A percentile compares a stretch with the other conserved stretches of the same genome.
phyloP scores from a whole-genome alignment of 2,329 filamentous ascomycete species.

The Fusarium bulbicola region DNA sequence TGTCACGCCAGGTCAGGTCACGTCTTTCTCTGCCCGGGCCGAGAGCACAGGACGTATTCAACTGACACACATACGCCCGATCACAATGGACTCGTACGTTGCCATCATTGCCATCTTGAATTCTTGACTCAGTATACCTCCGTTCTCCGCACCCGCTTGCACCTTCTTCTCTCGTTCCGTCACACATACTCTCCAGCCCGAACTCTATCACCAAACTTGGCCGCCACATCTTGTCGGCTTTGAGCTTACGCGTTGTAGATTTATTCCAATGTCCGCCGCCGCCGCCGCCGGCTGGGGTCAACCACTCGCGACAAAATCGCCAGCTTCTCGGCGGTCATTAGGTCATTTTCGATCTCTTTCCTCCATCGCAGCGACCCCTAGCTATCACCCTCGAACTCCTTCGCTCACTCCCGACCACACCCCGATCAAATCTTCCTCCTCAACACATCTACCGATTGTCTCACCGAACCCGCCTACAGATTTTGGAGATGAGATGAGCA shows the following conservation, averaged over 20 bases:
- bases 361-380: slow-evolving; percentile 57
- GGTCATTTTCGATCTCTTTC: slow-evolving; percentile 65
- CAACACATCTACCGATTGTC: slow-evolving; percentile 48
- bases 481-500: slow-evolving; percentile 71
- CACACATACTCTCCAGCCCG: slow-evolving; percentile 1
- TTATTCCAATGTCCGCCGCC: slow-evolving; percentile 55
- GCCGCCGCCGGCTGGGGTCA: slow-evolving; percentile 62
- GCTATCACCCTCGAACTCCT: slow-evolving; percentile 50
- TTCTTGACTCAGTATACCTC: slow-evolving; percentile 25
- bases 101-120: slow-evolving; percentile 19
- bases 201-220: slow-evolving; percentile 27
- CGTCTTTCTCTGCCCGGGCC: slow-evolving; percentile 37
- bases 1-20: slow-evolving; percentile 39
- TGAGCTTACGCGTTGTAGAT: slow-evolving; percentile 50
- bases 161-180: slow-evolving; percentile 4
- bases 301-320: slow-evolving; percentile 44
- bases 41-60: slow-evolving; percentile 39
- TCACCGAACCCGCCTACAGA: slow-evolving; percentile 53
- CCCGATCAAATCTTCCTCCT: slow-evolving; percentile 51
- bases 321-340: slow-evolving; percentile 48
- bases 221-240: slow-evolving; percentile 5
- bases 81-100: slow-evolving; percentile 47
- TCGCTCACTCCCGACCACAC: slow-evolving; percentile 48
- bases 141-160: slow-evolving; percentile 6
- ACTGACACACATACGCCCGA: slow-evolving; percentile 37